These are phyloP conservation scores for Prunus campanulata DNA, from an alignment of 306 rosid species.

Conservation along the genomic window DNA sequence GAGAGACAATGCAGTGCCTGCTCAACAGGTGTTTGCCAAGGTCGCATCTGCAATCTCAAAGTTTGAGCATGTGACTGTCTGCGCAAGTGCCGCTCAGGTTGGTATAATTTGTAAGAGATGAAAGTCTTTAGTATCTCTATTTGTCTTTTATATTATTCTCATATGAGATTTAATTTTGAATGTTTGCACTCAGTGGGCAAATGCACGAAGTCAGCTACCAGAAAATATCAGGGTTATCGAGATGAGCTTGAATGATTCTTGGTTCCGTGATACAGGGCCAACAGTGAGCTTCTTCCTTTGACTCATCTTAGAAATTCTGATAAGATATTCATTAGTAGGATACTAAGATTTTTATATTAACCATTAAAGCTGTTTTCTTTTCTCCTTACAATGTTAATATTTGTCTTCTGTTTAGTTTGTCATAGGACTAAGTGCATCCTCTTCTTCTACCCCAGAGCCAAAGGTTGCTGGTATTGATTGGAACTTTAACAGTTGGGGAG, in stretches of 20 bases:
- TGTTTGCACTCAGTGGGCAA: constrained; percentile 55
- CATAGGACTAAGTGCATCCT: constrained; percentile 38
- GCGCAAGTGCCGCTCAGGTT: constrained; percentile 67
- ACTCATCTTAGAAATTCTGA: constrained; percentile 1
- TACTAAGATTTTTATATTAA: neutral
- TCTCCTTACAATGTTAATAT: neutral
- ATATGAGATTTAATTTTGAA: constrained; percentile 7
- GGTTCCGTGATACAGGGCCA: constrained; percentile 92
- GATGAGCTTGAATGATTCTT: constrained; percentile 72
- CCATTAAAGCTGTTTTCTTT: constrained; percentile 2
- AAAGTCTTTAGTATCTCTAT: neutral
- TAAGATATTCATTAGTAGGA: neutral
- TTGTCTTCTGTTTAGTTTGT: constrained; percentile 59
- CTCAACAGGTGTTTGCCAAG: constrained; percentile 51
- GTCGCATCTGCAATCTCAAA: constrained; percentile 75
- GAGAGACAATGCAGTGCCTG: constrained; percentile 66
- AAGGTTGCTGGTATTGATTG: constrained; percentile 87
- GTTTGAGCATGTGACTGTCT: constrained; percentile 82
- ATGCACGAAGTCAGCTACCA: constrained; percentile 69
- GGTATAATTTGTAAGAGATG: constrained; percentile 12
- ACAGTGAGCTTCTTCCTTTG: constrained; percentile 54
- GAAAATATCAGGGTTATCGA: constrained; percentile 66
- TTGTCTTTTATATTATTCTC: neutral
- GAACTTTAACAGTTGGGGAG: constrained; percentile 95
- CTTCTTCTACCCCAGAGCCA: constrained; percentile 27